These are phyloP conservation scores for Austroboletus novae-zelandiae DNA, from an alignment of 1,284 basidiomycete genomes.

Conservation along the genomic window DNA sequence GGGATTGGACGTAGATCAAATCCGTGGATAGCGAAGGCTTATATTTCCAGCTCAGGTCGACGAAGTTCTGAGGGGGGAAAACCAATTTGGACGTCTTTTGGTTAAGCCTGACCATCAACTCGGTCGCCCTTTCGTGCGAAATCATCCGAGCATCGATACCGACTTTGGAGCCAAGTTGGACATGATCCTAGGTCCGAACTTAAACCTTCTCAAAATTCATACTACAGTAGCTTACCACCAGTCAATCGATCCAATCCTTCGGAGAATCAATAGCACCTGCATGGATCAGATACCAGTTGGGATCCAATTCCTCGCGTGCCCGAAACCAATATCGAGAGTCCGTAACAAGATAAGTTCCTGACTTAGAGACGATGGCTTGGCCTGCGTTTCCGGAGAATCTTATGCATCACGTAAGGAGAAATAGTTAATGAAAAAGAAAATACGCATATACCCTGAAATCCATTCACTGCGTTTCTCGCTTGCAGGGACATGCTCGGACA, in stretches of 20 bases:
- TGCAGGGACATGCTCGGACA: constrained; percentile 81
- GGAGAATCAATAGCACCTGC: constrained; percentile 60
- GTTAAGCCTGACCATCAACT: constrained; percentile 56
- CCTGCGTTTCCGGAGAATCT: constrained; percentile 89
- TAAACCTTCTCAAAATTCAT: too few species aligned
- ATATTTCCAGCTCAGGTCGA: constrained; percentile 83
- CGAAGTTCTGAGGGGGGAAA: constrained; percentile 75
- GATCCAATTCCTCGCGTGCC: constrained; percentile 74
- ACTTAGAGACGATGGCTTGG: constrained; percentile 71
- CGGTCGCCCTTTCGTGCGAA: constrained; percentile 67
- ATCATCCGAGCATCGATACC: constrained; percentile 91
- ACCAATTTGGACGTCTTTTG: constrained; percentile 58
- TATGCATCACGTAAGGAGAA: constrained; percentile 29
- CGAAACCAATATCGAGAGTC: constrained; percentile 84
- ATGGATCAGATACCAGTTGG: constrained; percentile 74
- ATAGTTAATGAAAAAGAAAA: not conserved
- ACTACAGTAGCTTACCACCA: too few species aligned
- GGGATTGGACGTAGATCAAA: constrained; percentile 72
- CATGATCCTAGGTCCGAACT: constrained; percentile 5
- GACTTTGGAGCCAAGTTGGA: constrained; percentile 41
- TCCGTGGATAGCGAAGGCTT: constrained; percentile 68
- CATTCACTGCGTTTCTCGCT: constrained; percentile 82
- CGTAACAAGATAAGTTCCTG: constrained; percentile 71
- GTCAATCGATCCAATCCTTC: constrained; percentile 79
- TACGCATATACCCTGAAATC: constrained; percentile 68